These are phyloP conservation scores for Lachancea thermotolerans DNA, from an alignment of 805 yeast genomes.

Conservation along the genomic window DNA sequence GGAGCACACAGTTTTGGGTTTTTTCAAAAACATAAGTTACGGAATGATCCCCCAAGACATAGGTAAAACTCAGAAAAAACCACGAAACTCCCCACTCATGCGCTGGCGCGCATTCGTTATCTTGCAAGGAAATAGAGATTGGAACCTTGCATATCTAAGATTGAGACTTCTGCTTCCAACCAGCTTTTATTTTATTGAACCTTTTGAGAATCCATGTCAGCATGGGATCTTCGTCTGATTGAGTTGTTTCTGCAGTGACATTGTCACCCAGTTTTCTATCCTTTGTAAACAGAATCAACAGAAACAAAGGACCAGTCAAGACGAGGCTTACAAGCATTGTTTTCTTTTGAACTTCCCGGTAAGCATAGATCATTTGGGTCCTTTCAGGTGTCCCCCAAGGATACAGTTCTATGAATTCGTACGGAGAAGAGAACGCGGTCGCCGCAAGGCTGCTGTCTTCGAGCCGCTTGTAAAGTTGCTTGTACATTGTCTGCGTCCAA, in stretches of 20 bases:
- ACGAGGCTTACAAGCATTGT: slow-evolving; percentile 48
- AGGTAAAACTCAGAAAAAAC: too few species aligned
- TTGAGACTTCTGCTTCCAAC: too few species aligned
- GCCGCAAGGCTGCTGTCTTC: slow-evolving; percentile 36
- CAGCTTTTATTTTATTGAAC: too few species aligned
- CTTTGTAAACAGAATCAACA: neutral
- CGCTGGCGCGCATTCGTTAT: too few species aligned
- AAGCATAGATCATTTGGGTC: slow-evolving; percentile 45
- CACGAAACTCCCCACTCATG: too few species aligned
- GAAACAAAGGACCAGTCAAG: slow-evolving; percentile 47
- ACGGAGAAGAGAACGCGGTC: slow-evolving; percentile 48
- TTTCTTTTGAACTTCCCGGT: slow-evolving; percentile 48
- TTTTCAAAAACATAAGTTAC: too few species aligned
- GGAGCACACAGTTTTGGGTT: too few species aligned
- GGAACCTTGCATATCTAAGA: too few species aligned
- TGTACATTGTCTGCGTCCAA: slow-evolving; percentile 55
- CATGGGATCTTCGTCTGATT: neutral
- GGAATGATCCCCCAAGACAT: too few species aligned
- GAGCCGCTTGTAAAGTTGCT: slow-evolving; percentile 35
- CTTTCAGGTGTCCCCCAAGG: slow-evolving; percentile 55
- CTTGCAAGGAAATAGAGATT: too few species aligned
- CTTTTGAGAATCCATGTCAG: neutral
- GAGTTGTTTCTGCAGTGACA: neutral
- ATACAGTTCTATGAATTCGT: slow-evolving; percentile 34
- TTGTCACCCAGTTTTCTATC: neutral